Evolutionary conservation across 768 basidiomycete species (phyloP).

Genomic region (Suillus americanus): DNA sequence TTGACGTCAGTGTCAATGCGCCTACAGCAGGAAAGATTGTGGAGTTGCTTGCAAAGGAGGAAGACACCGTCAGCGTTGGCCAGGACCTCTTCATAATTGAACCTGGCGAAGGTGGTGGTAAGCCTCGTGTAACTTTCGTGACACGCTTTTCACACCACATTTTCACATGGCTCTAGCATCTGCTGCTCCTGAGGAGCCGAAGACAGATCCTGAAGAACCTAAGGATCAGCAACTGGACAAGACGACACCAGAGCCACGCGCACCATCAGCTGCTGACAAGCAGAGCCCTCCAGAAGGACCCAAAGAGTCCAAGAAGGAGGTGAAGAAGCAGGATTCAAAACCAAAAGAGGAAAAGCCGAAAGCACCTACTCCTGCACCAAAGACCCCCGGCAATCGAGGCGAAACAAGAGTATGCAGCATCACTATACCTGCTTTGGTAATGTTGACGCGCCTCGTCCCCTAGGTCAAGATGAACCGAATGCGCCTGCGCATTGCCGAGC

Average conservation of each 20-base stretch:
- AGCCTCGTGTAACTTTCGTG: constrained; percentile 17
- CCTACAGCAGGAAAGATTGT: constrained; percentile 85
- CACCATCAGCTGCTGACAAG: constrained; percentile 36
- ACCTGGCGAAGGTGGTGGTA: constrained; percentile 65
- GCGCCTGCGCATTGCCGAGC: constrained; percentile 95
- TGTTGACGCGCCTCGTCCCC: not conserved
- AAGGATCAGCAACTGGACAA: constrained; percentile 50
- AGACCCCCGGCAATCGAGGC: constrained; percentile 54
- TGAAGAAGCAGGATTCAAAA: constrained; percentile 36
- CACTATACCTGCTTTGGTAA: not conserved
- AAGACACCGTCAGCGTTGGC: constrained; percentile 92
- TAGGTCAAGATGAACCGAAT: constrained; percentile 99
- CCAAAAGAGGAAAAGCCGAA: constrained; percentile 31
- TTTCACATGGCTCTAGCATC: constrained; percentile 26
- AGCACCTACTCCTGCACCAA: constrained; percentile 28
- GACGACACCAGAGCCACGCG: constrained; percentile 41
- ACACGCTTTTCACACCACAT: not conserved
- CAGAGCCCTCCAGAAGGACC: constrained; percentile 26
- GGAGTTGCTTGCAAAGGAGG: constrained; percentile 87
- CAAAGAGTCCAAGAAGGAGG: constrained; percentile 37
- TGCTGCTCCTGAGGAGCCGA: constrained; percentile 28
- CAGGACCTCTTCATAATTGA: constrained; percentile 94
- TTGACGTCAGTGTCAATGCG: constrained; percentile 96
- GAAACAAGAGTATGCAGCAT: constrained; percentile 77
- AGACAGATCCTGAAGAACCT: constrained; percentile 44